Base-by-base conservation (phyloP, 306 rosid species). In the Cucurbita pepo region DNA sequence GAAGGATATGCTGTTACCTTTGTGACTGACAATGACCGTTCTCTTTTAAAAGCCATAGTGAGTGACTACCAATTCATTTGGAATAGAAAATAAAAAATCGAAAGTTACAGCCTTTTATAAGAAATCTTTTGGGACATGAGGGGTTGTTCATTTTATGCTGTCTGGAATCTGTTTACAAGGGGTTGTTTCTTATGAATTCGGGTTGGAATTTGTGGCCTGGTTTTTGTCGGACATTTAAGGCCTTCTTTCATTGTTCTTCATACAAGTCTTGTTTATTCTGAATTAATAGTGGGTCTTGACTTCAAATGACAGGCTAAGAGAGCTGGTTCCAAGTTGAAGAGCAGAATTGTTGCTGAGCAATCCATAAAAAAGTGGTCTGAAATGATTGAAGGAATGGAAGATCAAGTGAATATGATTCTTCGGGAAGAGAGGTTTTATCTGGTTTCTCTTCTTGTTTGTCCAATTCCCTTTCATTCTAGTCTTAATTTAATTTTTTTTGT, bases 1-100 rank as follows among this genome's bases (percentile, higher is more conserved):
- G 92, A 84, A 74, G 99, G 97, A 75, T 85, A 82, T 70, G 99
- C 99, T 48, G 92, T 95, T 51, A 95, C 99, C 16, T 88, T 95
- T 55, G 90, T 95, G 82, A 85, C 91, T 5, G 99, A 95, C 80
- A 86, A 81, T 74, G 97, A 91, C 71, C 83, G 99, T 22, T 89
- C 99, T 34, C 99, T 95, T 81, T 75, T 91, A 71, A 95, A 95
- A 85, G 85, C 92, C 57, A 91, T 91, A 79, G 99, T 94, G 81
- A 94, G 98, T 77, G 80, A 13, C 13, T 48, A 48, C 0, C 6
- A 50, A 50, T 50, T 50, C 8, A 14, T 14, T 50, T 13, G 54
- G 54, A 5, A 50, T 4, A 50, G 57, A 4, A 45, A 45, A 25
- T 50, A 1, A 9, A 11, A 40, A 22, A 22, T 63, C 8, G 8